Evolutionary conservation across 2,329 filamentous ascomycete species (phyloP).

Genomic region (Myriangium duriaei): DNA sequence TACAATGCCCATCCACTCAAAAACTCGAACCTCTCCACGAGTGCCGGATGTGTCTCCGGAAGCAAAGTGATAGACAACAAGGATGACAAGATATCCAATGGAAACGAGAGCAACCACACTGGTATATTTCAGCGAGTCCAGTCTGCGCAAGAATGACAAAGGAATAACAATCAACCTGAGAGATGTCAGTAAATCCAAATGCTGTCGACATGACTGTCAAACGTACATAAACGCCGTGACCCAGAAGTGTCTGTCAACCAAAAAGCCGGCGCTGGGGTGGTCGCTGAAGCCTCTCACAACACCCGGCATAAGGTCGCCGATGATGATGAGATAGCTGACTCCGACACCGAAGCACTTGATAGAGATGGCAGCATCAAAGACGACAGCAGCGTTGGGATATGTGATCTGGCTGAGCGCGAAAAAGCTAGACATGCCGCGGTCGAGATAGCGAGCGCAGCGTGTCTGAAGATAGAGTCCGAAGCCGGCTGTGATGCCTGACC

Average conservation of each 20-base stretch:
- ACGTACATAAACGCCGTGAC: conserved; percentile 86
- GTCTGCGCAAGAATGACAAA: conserved; percentile 74
- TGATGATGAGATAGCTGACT: conserved; percentile 96
- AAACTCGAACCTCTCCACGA: conserved; percentile 60
- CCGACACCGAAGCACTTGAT: conserved; percentile 97
- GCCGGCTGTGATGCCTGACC: conserved; percentile 78
- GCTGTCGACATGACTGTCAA: not conserved
- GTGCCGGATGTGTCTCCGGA: conserved; percentile 62
- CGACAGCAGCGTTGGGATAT: conserved; percentile 86
- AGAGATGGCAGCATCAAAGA: conserved; percentile 92
- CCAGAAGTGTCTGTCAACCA: conserved; percentile 91
- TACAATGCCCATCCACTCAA: conserved; percentile 68
- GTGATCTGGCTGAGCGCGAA: conserved; percentile 95
- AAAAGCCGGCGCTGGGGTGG: conserved; percentile 52
- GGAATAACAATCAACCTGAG: conserved; percentile 78
- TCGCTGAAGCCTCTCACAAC: conserved; percentile 68
- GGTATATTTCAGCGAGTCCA: conserved; percentile 96
- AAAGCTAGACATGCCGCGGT: conserved; percentile 79
- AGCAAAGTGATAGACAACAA: conserved; percentile 86
- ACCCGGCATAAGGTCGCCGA: conserved; percentile 94
- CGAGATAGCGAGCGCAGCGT: conserved; percentile 83
- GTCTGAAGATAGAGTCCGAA: conserved; percentile 94
- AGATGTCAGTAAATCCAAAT: conserved; percentile 15
- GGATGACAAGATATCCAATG: conserved; percentile 83
- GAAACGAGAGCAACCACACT: conserved; percentile 82